Evolutionary conservation across 139 green algal genomes (phyloP).

Genomic region (Prasinococcaceae sp.): DNA sequence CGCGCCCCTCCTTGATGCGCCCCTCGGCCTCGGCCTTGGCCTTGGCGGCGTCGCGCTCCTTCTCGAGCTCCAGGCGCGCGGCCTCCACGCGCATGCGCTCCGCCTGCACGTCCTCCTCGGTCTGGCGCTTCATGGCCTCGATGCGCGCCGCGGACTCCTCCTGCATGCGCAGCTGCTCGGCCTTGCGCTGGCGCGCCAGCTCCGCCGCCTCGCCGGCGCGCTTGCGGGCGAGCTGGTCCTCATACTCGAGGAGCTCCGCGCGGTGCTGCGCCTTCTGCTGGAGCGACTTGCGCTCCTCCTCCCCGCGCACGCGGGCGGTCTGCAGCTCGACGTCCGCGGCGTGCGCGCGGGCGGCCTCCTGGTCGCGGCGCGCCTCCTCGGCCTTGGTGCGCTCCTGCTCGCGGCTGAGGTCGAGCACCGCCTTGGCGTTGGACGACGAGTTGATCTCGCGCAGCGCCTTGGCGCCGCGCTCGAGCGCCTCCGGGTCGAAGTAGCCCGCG

Average conservation of each 20-base stretch:
- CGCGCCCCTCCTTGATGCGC: conserved; percentile 62
- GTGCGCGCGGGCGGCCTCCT: conserved; percentile 22
- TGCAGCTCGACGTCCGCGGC: conserved; percentile 34
- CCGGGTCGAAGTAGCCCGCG: conserved; percentile 95
- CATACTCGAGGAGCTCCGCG: conserved; percentile 56
- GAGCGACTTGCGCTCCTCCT: conserved; percentile 58
- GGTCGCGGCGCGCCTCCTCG: conserved; percentile 44
- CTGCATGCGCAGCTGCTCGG: conserved; percentile 78
- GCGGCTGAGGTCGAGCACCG: conserved; percentile 74
- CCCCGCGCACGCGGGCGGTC: conserved; percentile 57
- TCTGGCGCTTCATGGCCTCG: conserved; percentile 41
- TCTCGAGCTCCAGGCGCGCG: conserved; percentile 53
- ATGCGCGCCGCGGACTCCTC: conserved; percentile 54
- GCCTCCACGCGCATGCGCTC: conserved; percentile 66
- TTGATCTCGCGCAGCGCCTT: conserved; percentile 95
- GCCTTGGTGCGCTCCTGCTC: conserved; percentile 86
- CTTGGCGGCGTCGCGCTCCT: conserved; percentile 39
- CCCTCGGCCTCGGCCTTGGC: conserved; percentile 88
- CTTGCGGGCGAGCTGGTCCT: conserved; percentile 38
- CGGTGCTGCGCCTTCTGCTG: conserved; percentile 77
- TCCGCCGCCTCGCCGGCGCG: too few species aligned
- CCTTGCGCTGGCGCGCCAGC: conserved; percentile 65
- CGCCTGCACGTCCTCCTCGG: conserved; percentile 40
- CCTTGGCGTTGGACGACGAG: conserved; percentile 73
- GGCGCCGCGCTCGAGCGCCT: conserved; percentile 86